Evolutionary conservation across 768 basidiomycete species (phyloP), one percentile per base, ranked within the genome.

Genomic region (Mycena alexandri): DNA sequence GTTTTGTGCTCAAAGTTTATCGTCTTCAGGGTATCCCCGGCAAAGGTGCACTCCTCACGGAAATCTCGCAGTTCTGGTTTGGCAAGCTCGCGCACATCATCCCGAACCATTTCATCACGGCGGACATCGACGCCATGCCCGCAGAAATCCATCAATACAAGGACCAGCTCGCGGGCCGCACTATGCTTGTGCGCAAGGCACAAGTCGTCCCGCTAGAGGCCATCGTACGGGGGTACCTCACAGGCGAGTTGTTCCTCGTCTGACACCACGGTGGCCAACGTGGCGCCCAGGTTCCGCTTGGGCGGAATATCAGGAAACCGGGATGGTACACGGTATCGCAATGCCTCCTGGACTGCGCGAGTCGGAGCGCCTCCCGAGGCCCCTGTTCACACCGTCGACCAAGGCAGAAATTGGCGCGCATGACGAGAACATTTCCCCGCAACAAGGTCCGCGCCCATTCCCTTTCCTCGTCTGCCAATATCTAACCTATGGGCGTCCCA

Each of bases 31-130:
- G 95, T 9, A 95, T 99, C 68, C 96, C 97, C 17, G 89, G 90
- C 69, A 99, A 99, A 77, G 97, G 98, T 61, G 90, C 89, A 73
- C 85, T 98, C 38, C 84, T 99, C 52, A 98, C 96, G 10, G 83
- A 90, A 63, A 89, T 98, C 68, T 99, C 98, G 19, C 83, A 93
- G 58, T 98, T 96, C 84, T 99, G 97, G 97, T 99, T 99, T 80
- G 79, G 90, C 58, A 92, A 91, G 77, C 89, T 99, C 29, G 79
- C 79, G 29, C 76, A 89, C 55, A 88, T 97, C 74, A 88, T 97
- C 69, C 93, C 94, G 6, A 95, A 96, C 78, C 98, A 99, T 76
- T 87, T 98, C 74, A 85, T 97, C 59, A 93, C 94, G 0, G 87
- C 87, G 29, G 80, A 90, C 63, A 79, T 96, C 62, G 86, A 90